phyloP scores from a whole-genome alignment of 2,329 filamentous ascomycete genomes.

The Alternaria sp. region DNA sequence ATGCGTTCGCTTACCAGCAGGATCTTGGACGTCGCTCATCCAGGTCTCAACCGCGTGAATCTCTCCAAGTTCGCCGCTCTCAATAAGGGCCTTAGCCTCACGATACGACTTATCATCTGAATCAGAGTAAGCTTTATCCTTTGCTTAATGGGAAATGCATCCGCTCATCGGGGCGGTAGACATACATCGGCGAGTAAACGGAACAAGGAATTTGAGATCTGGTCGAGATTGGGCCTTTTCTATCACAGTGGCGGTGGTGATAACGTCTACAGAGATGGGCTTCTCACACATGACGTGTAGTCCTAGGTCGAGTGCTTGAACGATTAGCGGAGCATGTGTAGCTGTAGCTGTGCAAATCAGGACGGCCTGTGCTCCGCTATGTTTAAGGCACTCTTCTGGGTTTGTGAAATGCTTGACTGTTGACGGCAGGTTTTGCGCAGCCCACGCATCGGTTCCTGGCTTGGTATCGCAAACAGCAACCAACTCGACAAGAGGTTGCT shows the following conservation, averaged over 20 bases:
- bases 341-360: too few species aligned
- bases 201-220: constrained; percentile 13
- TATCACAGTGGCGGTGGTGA: constrained; percentile 6
- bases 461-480: too few species aligned
- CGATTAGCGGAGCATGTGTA: background rate
- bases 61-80: constrained; percentile 7
- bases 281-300: constrained; percentile 20
- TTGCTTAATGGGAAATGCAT: background rate
- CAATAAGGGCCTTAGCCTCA: constrained; percentile 8
- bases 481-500: background rate
- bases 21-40: constrained; percentile 8
- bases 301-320: constrained; percentile 3
- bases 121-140: background rate
- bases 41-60: constrained; percentile 14
- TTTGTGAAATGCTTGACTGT: background rate
- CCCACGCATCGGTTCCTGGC: too few species aligned
- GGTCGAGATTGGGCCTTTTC: constrained; percentile 5
- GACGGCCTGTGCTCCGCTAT: too few species aligned
- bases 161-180: background rate
- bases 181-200: background rate
- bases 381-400: too few species aligned
- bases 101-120: constrained; percentile 10
- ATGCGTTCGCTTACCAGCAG: background rate
- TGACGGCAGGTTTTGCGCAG: too few species aligned
- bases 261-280: constrained; percentile 15